Conservation (phyloP, 73 alveolate species). For the Breviolum minutum region DNA sequence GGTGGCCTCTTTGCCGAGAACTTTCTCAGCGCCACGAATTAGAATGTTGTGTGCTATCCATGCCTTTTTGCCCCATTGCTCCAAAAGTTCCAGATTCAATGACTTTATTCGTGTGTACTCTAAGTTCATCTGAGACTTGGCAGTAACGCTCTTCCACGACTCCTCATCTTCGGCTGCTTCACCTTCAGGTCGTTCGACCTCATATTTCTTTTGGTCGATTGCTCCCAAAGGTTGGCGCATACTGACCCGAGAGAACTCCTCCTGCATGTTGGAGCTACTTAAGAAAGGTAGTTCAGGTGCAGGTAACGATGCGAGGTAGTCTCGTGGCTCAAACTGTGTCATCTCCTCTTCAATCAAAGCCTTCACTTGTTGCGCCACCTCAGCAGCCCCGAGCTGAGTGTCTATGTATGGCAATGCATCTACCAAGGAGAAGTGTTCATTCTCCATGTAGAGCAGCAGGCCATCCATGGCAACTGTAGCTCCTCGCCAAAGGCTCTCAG, state of each 20-base stretch:
- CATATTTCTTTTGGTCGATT: conserved; percentile 58
- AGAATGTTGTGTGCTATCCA: conserved; percentile 81
- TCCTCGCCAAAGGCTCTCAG: not conserved
- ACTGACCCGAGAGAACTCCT: conserved; percentile 67
- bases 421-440: conserved; percentile 74
- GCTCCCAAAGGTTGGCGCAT: conserved; percentile 68
- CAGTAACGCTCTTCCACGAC: conserved; percentile 38
- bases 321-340: conserved; percentile 92
- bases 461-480: conserved; percentile 59
- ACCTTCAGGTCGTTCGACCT: conserved; percentile 64
- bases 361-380: conserved; percentile 94
- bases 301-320: conserved; percentile 80
- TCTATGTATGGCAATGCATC: conserved; percentile 92
- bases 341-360: conserved; percentile 90
- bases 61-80: conserved; percentile 94
- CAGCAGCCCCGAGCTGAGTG: conserved; percentile 87
- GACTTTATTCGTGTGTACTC: conserved; percentile 57
- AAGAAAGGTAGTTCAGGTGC: conserved; percentile 57
- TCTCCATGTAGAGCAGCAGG: conserved; percentile 92
- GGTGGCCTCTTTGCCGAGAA: conserved; percentile 79
- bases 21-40: conserved; percentile 80
- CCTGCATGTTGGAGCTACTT: conserved; percentile 68
- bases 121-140: conserved; percentile 58
- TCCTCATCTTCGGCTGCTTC: conserved; percentile 86
- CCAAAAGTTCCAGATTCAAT: conserved; percentile 73